Evolutionary conservation across 2,329 filamentous ascomycete species (phyloP).

Genomic region (Aspergillus pseudonomiae): DNA sequence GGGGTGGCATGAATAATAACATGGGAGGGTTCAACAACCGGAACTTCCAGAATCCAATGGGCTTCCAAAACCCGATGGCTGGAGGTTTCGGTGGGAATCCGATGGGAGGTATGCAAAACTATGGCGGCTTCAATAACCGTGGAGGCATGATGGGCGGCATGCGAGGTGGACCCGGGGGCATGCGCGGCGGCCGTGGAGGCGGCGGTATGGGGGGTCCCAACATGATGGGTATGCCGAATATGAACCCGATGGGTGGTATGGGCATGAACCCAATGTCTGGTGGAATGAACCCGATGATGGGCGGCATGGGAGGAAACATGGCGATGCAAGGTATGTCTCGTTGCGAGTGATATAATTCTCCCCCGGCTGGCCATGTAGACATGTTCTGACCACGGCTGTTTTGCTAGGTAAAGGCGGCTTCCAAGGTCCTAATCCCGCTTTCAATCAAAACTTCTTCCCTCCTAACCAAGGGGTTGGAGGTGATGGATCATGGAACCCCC

Average conservation of each 20-base stretch:
- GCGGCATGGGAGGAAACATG: constrained; percentile 51
- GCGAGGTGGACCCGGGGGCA: constrained; percentile 58
- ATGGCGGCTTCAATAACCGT: constrained; percentile 53
- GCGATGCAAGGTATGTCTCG: constrained; percentile 52
- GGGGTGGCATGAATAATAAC: constrained; percentile 41
- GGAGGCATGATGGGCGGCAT: constrained; percentile 58
- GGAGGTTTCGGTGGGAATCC: constrained; percentile 46
- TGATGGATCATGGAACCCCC: constrained; percentile 76
- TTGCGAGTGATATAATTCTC: not conserved
- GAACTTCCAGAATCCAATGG: constrained; percentile 51
- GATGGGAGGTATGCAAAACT: constrained; percentile 57
- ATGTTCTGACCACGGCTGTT: constrained; percentile 26
- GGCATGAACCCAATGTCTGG: constrained; percentile 58
- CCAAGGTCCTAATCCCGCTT: constrained; percentile 69
- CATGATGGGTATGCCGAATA: constrained; percentile 57
- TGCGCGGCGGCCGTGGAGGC: constrained; percentile 57
- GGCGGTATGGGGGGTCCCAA: constrained; percentile 60
- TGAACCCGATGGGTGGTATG: constrained; percentile 56
- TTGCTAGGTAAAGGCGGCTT: constrained; percentile 58
- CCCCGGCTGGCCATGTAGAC: not conserved
- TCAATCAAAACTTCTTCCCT: constrained; percentile 74
- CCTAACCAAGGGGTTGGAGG: constrained; percentile 50
- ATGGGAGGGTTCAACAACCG: constrained; percentile 56
- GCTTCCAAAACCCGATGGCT: constrained; percentile 52
- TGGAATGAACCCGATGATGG: constrained; percentile 63